These are phyloP conservation scores for Globisporangium barbulae DNA, from an alignment of 352 stramenopile species.

Conservation along the genomic window DNA sequence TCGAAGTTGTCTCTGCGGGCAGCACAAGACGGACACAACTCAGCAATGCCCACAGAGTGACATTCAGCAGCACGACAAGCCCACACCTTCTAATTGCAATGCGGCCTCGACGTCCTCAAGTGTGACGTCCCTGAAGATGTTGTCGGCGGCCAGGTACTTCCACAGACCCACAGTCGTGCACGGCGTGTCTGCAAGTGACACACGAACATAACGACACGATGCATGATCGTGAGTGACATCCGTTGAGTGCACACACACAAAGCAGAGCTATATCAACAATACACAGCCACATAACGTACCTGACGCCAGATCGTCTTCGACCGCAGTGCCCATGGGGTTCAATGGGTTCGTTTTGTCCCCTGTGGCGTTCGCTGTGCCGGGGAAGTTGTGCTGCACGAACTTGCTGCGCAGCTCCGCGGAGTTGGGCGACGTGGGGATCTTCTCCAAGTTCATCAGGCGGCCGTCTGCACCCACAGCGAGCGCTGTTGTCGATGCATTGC, in stretches of 20 bases:
- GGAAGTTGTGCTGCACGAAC: constrained; percentile 22
- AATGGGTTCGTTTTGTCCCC: constrained; percentile 26
- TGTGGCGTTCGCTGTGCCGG: constrained; percentile 3
- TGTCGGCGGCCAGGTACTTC: constrained; percentile 58
- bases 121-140: constrained; percentile 61
- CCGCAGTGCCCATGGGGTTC: constrained; percentile 29
- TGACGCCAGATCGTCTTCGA: constrained; percentile 67
- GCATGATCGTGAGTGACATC: too few species aligned
- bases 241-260: background rate
- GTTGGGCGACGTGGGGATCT: constrained; percentile 13
- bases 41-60: background rate
- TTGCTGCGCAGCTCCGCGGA: constrained; percentile 18
- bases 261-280: background rate
- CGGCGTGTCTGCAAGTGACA: constrained; percentile 38
- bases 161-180: constrained; percentile 68
- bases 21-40: background rate
- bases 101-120: constrained; percentile 55
- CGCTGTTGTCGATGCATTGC: background rate
- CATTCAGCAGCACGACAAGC: background rate
- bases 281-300: constrained; percentile 24
- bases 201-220: background rate
- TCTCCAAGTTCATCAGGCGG: constrained; percentile 16
- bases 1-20: constrained; percentile 1
- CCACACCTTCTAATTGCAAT: constrained; percentile 54
- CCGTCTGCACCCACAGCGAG: background rate